A percentile compares a stretch with the other conserved stretches of the same genome.
These are phyloP conservation scores for Caloboletus inedulis DNA, from an alignment of 1,284 basidiomycete species.

Conservation along the genomic window DNA sequence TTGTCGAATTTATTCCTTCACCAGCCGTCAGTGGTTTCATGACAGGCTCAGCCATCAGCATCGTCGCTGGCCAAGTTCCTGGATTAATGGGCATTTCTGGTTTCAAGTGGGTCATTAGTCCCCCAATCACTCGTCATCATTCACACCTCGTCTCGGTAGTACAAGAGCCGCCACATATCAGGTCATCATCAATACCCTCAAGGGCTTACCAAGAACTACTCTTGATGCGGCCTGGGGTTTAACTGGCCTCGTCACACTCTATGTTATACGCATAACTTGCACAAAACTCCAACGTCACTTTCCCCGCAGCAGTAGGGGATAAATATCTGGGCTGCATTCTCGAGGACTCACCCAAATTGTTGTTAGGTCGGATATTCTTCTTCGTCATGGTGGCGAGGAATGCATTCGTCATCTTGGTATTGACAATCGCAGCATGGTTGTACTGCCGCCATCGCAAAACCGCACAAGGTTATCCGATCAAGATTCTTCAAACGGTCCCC, in stretches of 20 bases:
- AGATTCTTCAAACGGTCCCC: conserved; percentile 81
- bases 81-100: conserved; percentile 81
- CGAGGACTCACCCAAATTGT: not conserved
- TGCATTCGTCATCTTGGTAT: conserved; percentile 81
- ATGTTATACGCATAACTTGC: conserved; percentile 70
- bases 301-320: conserved; percentile 57
- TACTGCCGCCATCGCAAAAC: conserved; percentile 66
- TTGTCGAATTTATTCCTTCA: conserved; percentile 92
- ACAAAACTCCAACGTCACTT: conserved; percentile 59
- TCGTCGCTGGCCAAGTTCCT: conserved; percentile 82
- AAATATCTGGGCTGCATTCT: not conserved
- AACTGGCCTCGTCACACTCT: conserved; percentile 71
- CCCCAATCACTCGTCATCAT: not conserved
- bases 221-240: conserved; percentile 92
- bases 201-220: conserved; percentile 67
- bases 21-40: conserved; percentile 93
- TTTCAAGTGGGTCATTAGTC: conserved; percentile 59
- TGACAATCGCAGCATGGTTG: conserved; percentile 84
- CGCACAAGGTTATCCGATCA: conserved; percentile 75
- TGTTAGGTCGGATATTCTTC: conserved; percentile 76
- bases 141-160: conserved; percentile 38
- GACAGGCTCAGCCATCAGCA: conserved; percentile 89
- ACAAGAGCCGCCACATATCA: conserved; percentile 83
- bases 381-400: conserved; percentile 84
- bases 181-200: conserved; percentile 91